Conservation (phyloP, 768 basidiomycete species). For the Termitomyces sp. region DNA sequence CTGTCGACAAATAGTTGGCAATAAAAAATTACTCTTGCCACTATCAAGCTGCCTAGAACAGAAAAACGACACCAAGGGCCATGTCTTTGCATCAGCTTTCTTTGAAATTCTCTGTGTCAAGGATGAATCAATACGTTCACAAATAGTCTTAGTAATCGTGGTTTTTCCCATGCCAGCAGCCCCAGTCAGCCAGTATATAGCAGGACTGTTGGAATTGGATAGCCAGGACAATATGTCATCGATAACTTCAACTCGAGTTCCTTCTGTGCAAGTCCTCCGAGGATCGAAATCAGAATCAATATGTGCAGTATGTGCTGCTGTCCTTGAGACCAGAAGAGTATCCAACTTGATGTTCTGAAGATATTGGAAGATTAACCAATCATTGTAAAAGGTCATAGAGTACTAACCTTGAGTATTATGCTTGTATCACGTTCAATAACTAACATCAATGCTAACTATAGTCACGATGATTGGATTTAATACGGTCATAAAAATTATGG, state of each 20-base stretch:
- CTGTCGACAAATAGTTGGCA: background rate
- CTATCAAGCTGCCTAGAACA: constrained; percentile 1
- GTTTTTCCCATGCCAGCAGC: background rate
- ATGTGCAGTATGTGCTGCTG: background rate
- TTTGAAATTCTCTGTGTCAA: no score
- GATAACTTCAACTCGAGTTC: background rate
- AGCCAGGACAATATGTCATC: background rate
- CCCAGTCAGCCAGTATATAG: background rate
- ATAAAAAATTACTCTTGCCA: background rate
- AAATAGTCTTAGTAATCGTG: background rate
- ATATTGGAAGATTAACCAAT: background rate
- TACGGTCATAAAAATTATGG: background rate
- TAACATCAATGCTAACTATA: background rate
- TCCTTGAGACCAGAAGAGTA: background rate
- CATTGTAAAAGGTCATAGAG: background rate
- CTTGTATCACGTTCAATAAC: background rate
- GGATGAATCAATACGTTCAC: background rate
- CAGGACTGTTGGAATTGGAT: background rate
- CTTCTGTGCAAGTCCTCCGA: background rate
- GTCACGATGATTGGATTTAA: no score
- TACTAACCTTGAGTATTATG: background rate
- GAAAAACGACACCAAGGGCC: background rate
- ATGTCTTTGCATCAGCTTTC: no score
- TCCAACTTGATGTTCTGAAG: background rate
- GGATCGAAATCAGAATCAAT: background rate